Conservation (phyloP, 2,329 filamentous ascomycete species). For the Diaporthe citri region DNA sequence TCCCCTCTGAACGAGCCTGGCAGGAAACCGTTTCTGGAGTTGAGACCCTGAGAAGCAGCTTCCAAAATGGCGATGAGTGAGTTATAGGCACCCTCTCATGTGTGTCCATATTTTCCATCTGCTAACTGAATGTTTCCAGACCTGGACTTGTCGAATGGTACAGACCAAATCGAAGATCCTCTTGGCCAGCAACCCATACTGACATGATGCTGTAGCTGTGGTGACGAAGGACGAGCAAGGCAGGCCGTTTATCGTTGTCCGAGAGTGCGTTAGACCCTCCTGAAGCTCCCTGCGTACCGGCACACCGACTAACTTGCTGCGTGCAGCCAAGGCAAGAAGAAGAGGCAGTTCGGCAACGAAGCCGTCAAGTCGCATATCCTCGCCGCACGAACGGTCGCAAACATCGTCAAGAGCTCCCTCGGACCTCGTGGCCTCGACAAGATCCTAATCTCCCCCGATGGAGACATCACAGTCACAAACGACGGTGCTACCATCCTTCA, state of each 20-base stretch:
- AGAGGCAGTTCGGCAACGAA: conserved; percentile 94
- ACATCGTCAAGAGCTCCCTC: conserved; percentile 96
- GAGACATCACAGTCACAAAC: conserved; percentile 99
- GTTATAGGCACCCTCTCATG: conserved; percentile 45
- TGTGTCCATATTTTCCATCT: conserved; percentile 37
- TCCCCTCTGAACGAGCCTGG: not conserved
- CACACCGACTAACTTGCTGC: conserved; percentile 41
- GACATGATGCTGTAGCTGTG: conserved; percentile 60
- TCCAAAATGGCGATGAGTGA: conserved; percentile 72
- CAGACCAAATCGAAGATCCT: conserved; percentile 44
- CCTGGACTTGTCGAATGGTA: conserved; percentile 88
- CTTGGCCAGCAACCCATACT: conserved; percentile 36
- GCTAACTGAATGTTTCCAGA: conserved; percentile 61
- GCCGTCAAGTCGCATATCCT: conserved; percentile 99
- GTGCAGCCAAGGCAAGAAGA: conserved; percentile 93
- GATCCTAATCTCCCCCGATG: conserved; percentile 98
- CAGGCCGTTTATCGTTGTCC: conserved; percentile 95
- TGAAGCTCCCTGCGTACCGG: conserved; percentile 10
- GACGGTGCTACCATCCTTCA: conserved; percentile 97
- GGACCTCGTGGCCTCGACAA: conserved; percentile 97
- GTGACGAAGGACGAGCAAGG: conserved; percentile 98
- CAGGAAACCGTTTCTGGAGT: conserved; percentile 15
- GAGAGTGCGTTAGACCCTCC: conserved; percentile 78
- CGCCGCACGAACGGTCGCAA: conserved; percentile 93
- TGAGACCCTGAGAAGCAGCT: conserved; percentile 12